Evolutionary conservation across 495 filamentous ascomycete genomes (phyloP).

Genomic region (Saxophila tyrrhenica): DNA sequence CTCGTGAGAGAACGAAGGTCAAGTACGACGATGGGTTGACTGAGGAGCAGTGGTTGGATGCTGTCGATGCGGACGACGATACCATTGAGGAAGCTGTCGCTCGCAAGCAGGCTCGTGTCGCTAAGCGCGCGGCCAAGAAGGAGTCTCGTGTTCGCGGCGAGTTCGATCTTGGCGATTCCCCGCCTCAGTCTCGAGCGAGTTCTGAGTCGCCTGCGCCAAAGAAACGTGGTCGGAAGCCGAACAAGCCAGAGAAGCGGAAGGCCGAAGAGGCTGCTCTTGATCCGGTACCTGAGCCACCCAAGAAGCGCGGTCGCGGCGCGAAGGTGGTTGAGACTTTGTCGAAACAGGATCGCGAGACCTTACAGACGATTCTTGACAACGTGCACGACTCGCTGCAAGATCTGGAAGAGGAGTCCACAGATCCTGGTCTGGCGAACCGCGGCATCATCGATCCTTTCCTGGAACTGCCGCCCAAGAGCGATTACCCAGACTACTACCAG

Average conservation of each 20-base stretch:
- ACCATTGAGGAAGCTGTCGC: conserved; percentile 85
- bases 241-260: conserved; percentile 63
- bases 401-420: conserved; percentile 52
- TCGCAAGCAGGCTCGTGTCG: conserved; percentile 73
- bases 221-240: conserved; percentile 71
- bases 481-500: conserved; percentile 87
- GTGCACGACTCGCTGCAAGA: conserved; percentile 70
- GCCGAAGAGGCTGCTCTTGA: conserved; percentile 62
- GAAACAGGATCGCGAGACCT: conserved; percentile 43
- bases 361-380: conserved; percentile 64
- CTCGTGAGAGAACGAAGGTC: conserved; percentile 82
- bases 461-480: conserved; percentile 72
- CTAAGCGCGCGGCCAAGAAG: conserved; percentile 63
- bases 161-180: conserved; percentile 54
- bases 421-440: conserved; percentile 51
- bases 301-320: conserved; percentile 66
- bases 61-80: conserved; percentile 93
- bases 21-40: conserved; percentile 96
- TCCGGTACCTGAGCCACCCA: conserved; percentile 51
- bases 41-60: conserved; percentile 91
- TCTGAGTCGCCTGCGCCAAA: conserved; percentile 57
- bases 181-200: conserved; percentile 63
- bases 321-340: conserved; percentile 48
- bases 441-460: conserved; percentile 90
- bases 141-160: conserved; percentile 43